Evolutionary conservation across 257 asterid species (phyloP).

Genomic region (Datura wrightii): DNA sequence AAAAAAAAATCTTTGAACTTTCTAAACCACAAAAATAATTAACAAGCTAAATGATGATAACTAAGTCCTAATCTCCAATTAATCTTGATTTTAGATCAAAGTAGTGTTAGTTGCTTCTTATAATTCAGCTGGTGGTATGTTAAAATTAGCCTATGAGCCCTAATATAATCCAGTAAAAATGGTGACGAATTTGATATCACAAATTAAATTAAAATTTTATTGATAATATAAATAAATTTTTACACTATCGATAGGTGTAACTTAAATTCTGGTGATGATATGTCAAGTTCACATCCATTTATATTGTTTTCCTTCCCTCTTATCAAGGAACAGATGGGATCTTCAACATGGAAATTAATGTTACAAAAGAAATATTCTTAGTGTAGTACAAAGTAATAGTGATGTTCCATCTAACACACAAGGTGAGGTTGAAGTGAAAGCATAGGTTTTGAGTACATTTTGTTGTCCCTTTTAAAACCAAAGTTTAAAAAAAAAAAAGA

Average conservation of each 20-base stretch:
- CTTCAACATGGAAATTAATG: slow-evolving; percentile 13
- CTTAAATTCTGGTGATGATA: background rate
- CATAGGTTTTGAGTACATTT: slow-evolving; percentile 8
- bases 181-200: background rate
- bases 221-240: background rate
- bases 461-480: background rate
- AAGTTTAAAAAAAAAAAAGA: background rate
- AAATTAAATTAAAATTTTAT: background rate
- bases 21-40: background rate
- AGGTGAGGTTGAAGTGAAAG: slow-evolving; percentile 23
- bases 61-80: background rate
- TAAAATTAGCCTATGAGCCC: background rate
- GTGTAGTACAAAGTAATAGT: background rate
- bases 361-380: background rate
- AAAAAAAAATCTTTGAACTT: background rate
- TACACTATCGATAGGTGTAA: background rate
- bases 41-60: background rate
- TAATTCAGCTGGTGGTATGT: background rate
- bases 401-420: slow-evolving; percentile 19
- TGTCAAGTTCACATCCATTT: background rate
- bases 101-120: background rate
- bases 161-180: background rate
- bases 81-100: background rate
- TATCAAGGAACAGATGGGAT: background rate
- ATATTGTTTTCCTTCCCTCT: background rate